Evolutionary conservation across 2,329 filamentous ascomycete species (phyloP).

Genomic region (Exophiala xenobiotica): DNA sequence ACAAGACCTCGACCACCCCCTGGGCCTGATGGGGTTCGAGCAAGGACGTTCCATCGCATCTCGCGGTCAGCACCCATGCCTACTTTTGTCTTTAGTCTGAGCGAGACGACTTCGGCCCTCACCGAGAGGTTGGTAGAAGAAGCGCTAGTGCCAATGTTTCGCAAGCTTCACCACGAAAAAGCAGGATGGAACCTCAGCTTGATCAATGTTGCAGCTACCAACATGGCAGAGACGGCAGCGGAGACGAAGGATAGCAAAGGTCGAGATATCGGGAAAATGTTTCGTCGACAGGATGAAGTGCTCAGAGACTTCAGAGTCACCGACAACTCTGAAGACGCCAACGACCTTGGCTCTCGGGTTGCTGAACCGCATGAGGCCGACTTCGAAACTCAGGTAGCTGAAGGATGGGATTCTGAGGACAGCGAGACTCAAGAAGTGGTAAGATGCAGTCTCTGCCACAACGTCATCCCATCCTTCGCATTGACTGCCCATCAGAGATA

Average conservation of each 20-base stretch:
- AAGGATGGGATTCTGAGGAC: slow-evolving; percentile 26
- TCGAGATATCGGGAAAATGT: slow-evolving; percentile 80
- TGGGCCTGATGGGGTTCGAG: slow-evolving; percentile 54
- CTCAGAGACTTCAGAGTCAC: slow-evolving; percentile 64
- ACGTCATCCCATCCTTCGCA: slow-evolving; percentile 26
- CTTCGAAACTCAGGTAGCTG: not conserved
- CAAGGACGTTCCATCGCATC: slow-evolving; percentile 64
- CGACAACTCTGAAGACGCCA: slow-evolving; percentile 1
- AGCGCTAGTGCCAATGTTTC: slow-evolving; percentile 68
- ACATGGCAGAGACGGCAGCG: slow-evolving; percentile 66
- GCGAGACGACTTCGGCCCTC: slow-evolving; percentile 57
- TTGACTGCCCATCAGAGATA: slow-evolving; percentile 25
- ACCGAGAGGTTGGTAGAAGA: slow-evolving; percentile 70
- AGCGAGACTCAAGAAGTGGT: slow-evolving; percentile 16
- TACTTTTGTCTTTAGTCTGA: slow-evolving; percentile 67
- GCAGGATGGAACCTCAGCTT: slow-evolving; percentile 76
- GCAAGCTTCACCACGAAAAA: slow-evolving; percentile 67
- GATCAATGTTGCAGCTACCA: slow-evolving; percentile 82
- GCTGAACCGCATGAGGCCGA: not conserved
- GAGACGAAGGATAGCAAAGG: slow-evolving; percentile 58
- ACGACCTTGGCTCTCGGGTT: not conserved
- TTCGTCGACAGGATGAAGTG: slow-evolving; percentile 68
- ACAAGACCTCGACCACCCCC: slow-evolving; percentile 63
- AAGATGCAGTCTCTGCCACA: slow-evolving; percentile 25
- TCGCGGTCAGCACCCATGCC: slow-evolving; percentile 76